These are phyloP conservation scores for Galerina marginata DNA, from an alignment of 768 basidiomycete genomes.

Conservation along the genomic window DNA sequence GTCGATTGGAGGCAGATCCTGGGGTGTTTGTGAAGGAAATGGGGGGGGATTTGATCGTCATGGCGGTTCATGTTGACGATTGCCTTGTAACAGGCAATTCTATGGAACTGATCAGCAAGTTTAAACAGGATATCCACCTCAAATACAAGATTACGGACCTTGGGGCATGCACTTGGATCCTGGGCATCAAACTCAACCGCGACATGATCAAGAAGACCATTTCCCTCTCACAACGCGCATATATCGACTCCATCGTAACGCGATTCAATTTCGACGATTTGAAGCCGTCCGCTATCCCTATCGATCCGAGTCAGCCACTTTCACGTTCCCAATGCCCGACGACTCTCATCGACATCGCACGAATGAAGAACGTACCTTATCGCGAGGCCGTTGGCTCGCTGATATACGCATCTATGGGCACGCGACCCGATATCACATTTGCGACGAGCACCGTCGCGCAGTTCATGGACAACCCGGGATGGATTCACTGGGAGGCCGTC, in stretches of 20 bases:
- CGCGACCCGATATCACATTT: too few species aligned
- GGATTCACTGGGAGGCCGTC: too few species aligned
- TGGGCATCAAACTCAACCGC: constrained; percentile 36
- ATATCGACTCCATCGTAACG: constrained; percentile 32
- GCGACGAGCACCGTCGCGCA: too few species aligned
- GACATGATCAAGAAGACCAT: constrained; percentile 29
- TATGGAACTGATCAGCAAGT: constrained; percentile 8
- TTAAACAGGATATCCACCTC: constrained; percentile 18
- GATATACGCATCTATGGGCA: too few species aligned
- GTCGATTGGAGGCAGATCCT: constrained; percentile 22
- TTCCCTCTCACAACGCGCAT: constrained; percentile 35
- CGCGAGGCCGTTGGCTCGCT: too few species aligned
- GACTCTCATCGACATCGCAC: too few species aligned
- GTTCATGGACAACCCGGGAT: too few species aligned
- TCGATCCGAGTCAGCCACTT: too few species aligned
- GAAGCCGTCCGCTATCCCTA: constrained; percentile 17
- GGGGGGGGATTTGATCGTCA: constrained; percentile 17
- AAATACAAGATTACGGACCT: too few species aligned
- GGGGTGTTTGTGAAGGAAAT: constrained; percentile 26
- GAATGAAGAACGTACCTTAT: too few species aligned
- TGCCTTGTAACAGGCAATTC: constrained; percentile 22
- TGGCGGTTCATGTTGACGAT: constrained; percentile 34
- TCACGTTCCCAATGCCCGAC: too few species aligned
- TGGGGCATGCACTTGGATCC: constrained; percentile 27
- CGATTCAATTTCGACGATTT: too few species aligned